Base-by-base conservation (phyloP, 169 alveolate species). In the Hepatocystis sp. region DNA sequence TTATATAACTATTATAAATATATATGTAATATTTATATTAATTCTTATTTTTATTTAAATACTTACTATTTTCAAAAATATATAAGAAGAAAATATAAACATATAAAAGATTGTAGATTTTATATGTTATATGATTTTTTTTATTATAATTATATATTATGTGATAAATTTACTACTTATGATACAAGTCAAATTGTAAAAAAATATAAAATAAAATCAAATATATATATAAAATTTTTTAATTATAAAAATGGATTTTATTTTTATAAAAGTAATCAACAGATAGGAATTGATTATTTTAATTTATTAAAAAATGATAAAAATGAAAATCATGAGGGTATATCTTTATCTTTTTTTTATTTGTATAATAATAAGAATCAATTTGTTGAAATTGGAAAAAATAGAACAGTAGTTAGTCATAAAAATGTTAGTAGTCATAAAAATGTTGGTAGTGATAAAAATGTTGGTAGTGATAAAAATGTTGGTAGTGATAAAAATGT, bases 1-100 rank as follows among this genome's bases (percentile, higher is more conserved):
- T 58, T 76, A 58, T 42, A 58, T 46, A 76, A 76, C n/a, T 76
- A 56, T 76, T 56, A 76, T 39, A 60, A 56, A 4, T 46, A 76
- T 51, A 44, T 76, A 27, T 76, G 88, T 30, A 52, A 76, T 34
- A 76, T 30, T 2, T 76, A 76, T 76, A 64, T 76, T 23, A 76
- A 58, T 32, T 19, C 78, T 11, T 76, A 76, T 49, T 76, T 76
- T 34, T 76, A 76, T 23, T 7, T 76, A n/a, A 76, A 76, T 4
- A 76, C 88, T 0, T 76, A 42, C 25, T 76, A 76, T 32, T 76
- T 76, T 36, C 78, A 76, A 15, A 76, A 58, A 10, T 76, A 76
- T 44, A 42, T 76, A 23, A 19, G 52, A 11, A 76, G 17, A n/a
- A 56, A 28, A 34, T 76, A 76, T 49, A 19, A 23, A 8, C 47